Conservation (phyloP, 257 asterid species). For the Avicennia marina region DNA sequence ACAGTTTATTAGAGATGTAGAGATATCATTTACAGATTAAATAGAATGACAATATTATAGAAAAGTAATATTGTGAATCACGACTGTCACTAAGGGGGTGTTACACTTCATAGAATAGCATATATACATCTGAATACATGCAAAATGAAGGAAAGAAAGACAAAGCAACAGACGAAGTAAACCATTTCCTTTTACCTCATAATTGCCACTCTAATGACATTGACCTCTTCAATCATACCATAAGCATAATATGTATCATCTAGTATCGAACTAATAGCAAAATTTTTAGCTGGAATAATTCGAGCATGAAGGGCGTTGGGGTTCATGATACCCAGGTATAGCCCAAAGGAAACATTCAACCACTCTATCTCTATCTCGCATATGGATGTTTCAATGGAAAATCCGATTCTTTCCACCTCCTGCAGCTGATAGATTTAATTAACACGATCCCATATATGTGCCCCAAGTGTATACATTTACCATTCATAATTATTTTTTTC, state of each 20-base stretch:
- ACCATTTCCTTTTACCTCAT: background rate
- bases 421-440: background rate
- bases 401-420: slow-evolving; percentile 16
- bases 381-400: background rate
- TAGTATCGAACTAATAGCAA: slow-evolving; percentile 11
- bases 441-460: background rate
- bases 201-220: slow-evolving; percentile 1
- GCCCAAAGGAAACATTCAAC: slow-evolving; percentile 19
- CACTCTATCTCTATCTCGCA: slow-evolving; percentile 16
- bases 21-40: too few species aligned
- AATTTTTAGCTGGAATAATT: slow-evolving; percentile 9
- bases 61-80: too few species aligned
- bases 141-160: too few species aligned
- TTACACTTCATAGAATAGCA: too few species aligned
- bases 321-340: slow-evolving; percentile 14
- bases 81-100: too few species aligned
- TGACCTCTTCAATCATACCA: slow-evolving; percentile 17
- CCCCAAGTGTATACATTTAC: too few species aligned
- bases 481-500: too few species aligned
- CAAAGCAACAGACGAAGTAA: too few species aligned
- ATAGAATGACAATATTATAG: too few species aligned
- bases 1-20: too few species aligned
- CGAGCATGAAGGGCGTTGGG: slow-evolving; percentile 15
- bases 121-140: too few species aligned
- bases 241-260: slow-evolving; percentile 25